These are phyloP conservation scores for Eutrema japonicum DNA, from an alignment of 345 rosid genomes.

Conservation along the genomic window DNA sequence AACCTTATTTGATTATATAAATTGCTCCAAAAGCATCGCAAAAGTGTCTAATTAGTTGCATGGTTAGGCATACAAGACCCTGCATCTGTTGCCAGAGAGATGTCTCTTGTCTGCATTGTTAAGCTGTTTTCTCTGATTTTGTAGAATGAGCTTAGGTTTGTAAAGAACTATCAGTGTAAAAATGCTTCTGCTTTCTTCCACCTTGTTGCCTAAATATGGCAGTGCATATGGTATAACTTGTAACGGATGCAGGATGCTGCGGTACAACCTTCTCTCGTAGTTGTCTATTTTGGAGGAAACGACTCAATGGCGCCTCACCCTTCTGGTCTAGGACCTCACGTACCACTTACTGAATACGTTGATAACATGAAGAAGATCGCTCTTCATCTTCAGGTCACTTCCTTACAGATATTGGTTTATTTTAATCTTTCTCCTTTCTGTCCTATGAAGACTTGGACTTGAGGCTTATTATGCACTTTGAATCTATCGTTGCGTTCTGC, in stretches of 20 bases:
- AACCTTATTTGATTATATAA: neutral
- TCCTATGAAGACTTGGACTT: neutral
- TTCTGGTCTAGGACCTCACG: constrained; percentile 94
- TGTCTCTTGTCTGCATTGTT: constrained; percentile 1
- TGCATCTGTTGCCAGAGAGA: constrained; percentile 1
- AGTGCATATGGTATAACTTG: constrained; percentile 11
- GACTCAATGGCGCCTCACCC: constrained; percentile 97
- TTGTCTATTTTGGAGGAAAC: constrained; percentile 97
- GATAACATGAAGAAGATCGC: constrained; percentile 86
- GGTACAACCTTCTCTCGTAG: constrained; percentile 75
- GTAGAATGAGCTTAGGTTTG: neutral
- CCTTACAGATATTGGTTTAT: neutral
- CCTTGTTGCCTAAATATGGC: neutral
- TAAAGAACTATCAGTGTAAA: neutral
- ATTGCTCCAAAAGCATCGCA: neutral
- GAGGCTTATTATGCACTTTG: neutral
- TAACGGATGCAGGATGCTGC: constrained; percentile 61
- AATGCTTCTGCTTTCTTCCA: constrained; percentile 6
- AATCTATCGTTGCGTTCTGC: neutral
- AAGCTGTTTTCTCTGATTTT: neutral
- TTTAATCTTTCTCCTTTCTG: neutral
- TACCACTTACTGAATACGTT: constrained; percentile 73
- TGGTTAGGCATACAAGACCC: constrained; percentile 9
- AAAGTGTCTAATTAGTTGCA: neutral
- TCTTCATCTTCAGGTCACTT: constrained; percentile 74